A percentile compares a stretch with the other conserved stretches of the same genome.
These are phyloP conservation scores for Coemansia sp. DNA, from an alignment of 192 early-diverging fungal genomes.

Conservation along the genomic window DNA sequence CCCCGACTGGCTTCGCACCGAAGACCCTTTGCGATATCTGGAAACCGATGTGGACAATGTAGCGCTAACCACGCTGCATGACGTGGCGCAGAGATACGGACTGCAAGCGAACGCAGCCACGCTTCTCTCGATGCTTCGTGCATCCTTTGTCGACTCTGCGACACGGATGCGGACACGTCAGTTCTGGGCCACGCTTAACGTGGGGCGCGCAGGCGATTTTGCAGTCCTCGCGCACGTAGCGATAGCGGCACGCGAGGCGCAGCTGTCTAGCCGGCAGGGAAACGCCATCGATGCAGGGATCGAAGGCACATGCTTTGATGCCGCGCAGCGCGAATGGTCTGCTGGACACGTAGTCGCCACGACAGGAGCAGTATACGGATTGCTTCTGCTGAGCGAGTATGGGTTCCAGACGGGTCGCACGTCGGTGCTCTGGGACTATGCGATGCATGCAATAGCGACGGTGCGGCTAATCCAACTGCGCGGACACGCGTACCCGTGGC, in stretches of 20 bases:
- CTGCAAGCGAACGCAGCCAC: not conserved
- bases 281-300: not conserved
- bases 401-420: conserved; percentile 34
- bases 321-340: conserved; percentile 35
- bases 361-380: conserved; percentile 18
- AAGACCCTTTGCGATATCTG: conserved; percentile 11
- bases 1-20: conserved; percentile 12
- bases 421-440: conserved; percentile 30
- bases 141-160: conserved; percentile 25
- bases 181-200: conserved; percentile 45
- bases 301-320: conserved; percentile 25
- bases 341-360: conserved; percentile 15
- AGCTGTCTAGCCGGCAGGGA: not conserved
- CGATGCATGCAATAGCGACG: conserved; percentile 13
- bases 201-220: conserved; percentile 35
- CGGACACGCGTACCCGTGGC: conserved; percentile 29
- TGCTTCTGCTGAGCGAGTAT: conserved; percentile 48
- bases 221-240: conserved; percentile 41
- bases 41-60: not conserved
- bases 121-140: conserved; percentile 31
- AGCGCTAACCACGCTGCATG: conserved; percentile 8
- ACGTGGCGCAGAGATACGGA: conserved; percentile 8
- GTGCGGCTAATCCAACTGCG: conserved; percentile 23
- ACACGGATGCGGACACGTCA: conserved; percentile 28
- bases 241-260: conserved; percentile 30